Evolutionary conservation across 192 early-diverging fungal species (phyloP), one percentile per base, ranked within the genome.

Genomic region (Coemansia sp.): DNA sequence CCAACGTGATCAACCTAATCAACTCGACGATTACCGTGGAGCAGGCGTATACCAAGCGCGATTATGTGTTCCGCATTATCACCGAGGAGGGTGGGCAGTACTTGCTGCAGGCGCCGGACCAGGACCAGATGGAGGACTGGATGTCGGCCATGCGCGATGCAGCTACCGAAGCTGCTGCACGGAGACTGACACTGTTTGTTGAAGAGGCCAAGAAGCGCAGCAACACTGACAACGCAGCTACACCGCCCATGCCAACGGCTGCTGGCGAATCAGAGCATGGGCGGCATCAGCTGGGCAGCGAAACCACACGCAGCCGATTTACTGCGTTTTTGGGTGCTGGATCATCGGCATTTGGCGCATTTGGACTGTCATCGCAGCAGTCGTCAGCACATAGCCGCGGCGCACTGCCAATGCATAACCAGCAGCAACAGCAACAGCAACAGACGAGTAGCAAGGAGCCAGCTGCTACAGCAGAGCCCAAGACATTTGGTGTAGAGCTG

Each of bases 81-180:
- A 90, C 84, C 5, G 88, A 90, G 47, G 88, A 90, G 77, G 88
- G 88, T 10, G 88, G 83, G 0, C 87, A 88, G 75, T 90, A 86
- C 21, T 43, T 90, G 37, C 71, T 90, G 31, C 87, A 88, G 71
- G 86, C 84, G 8, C 63, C 83, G 2, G 83, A 82, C 34, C 52
- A 62, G 21, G 84, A 85, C 1, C 83, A 88, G 40, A 88, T 90
- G 88, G 67, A 86, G 21, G 84, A 81, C 56, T 90, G 88, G 88
- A 85, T 90, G 41, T 52, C 60, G 5, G 60, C 79, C 2, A 82
- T 90, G 63, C 84, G 84, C 38, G 82, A 83, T 41, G 83, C 87
- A 6, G 85, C 86, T 4, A 83, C 82, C 3, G 83, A 87, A 58
- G 88, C 84, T 6, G 84, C 87, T 12, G 85, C 84, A 6, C 83